These are phyloP conservation scores for Ophiognomonia clavigignenti-juglandacearum DNA, from an alignment of 2,329 filamentous ascomycete species.

Conservation along the genomic window DNA sequence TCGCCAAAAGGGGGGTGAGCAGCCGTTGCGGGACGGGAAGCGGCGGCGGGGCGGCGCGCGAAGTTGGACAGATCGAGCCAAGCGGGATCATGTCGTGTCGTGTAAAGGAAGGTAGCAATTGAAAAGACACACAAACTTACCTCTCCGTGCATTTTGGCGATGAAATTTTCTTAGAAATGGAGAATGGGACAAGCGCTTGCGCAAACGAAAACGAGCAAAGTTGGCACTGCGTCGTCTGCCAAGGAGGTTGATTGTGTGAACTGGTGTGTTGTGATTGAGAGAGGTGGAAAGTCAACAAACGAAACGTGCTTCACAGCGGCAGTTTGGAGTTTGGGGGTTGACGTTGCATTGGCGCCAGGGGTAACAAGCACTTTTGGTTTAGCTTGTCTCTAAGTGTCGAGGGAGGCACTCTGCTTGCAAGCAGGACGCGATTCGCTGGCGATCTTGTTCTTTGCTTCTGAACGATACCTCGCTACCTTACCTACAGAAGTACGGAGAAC, in stretches of 20 bases:
- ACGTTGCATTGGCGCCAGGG: too few species aligned
- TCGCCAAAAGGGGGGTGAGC: neutral
- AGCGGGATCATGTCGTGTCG: neutral
- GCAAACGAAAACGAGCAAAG: neutral
- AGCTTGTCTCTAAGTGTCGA: neutral
- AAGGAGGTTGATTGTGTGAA: neutral
- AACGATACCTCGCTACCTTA: too few species aligned
- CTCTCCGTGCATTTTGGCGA: constrained; percentile 17
- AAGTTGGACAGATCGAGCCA: constrained; percentile 3
- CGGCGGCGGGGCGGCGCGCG: neutral
- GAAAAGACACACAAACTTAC: constrained; percentile 16
- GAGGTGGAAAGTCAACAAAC: neutral
- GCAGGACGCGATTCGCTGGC: neutral
- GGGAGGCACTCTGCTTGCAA: neutral
- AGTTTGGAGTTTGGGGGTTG: neutral
- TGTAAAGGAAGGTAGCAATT: too few species aligned
- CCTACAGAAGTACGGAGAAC: neutral
- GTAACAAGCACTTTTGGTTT: too few species aligned
- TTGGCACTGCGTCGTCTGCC: neutral
- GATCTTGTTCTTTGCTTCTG: neutral
- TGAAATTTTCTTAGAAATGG: neutral
- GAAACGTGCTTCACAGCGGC: neutral
- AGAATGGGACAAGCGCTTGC: neutral
- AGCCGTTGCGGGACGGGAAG: neutral
- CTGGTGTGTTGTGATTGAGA: neutral